Base-by-base conservation (phyloP, 2,329 filamentous ascomycete species). In the Mariannaea sp. region DNA sequence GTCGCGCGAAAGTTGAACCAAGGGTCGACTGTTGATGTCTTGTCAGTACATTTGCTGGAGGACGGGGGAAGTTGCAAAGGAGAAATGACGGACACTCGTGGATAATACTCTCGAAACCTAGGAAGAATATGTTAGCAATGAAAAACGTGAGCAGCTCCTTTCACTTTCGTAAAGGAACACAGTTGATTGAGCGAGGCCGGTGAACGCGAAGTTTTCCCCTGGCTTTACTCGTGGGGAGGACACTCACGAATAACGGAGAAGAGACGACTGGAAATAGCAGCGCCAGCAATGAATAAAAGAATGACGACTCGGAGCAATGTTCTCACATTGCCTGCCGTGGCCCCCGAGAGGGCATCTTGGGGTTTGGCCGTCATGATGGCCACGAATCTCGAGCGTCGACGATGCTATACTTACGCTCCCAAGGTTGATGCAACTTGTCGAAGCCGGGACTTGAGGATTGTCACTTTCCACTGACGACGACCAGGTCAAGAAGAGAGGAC, bases 1-100 rank as follows among this genome's bases (percentile, higher is more conserved):
- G 94, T 97, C 63, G 94, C 94, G 75, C 94, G 84, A 77, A 99
- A 99, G 77, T 99, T 99, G 80, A 99, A 99, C 94, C 94, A 99
- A 29, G 94, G 94, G 77, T 99, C 94, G 77, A 99, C 93, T 99
- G 40, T 55, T 69, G n/a, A n/a, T n/a, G 44, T 35, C 61, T 17
- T 20, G 63, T 71, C 62, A 70, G 68, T 58, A 66, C 45, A 36
- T 41, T n/a, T 20, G 43, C 36, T 44, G 33, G 45, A 32, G 48
- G 43, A 30, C 32, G 33, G 14, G 35, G 50, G 19, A 35, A 51
- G 46, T 55, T 40, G 56, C 50, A 45, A 44, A 36, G 50, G 53
- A 56, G 53, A 56, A 56, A 43, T 55, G 43, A 88, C 92, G 76
- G 73, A 97, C 94, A 99, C 82, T 99, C 94, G 82, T 99, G 94